phyloP scores from a whole-genome alignment of 345 rosid genomes.

The Iberis pinnata region DNA sequence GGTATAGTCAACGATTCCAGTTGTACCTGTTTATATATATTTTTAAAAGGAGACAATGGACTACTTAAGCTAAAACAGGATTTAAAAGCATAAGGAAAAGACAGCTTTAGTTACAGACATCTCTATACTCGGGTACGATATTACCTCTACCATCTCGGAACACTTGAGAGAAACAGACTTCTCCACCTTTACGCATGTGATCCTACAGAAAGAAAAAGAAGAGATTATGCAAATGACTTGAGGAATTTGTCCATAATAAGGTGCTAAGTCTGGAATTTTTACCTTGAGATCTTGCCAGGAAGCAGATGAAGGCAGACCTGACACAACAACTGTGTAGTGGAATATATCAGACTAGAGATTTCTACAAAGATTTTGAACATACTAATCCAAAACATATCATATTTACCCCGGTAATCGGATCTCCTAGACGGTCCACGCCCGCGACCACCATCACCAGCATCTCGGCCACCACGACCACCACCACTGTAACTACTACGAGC shows the following conservation, averaged over 20 bases:
- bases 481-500: slow-evolving; percentile 65
- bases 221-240: neutral
- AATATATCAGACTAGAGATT: slow-evolving; percentile 5
- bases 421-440: slow-evolving; percentile 85
- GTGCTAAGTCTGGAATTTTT: neutral
- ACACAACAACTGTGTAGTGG: slow-evolving; percentile 49
- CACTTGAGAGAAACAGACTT: slow-evolving; percentile 97
- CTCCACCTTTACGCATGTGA: slow-evolving; percentile 99
- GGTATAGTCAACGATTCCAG: slow-evolving; percentile 89
- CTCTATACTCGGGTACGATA: slow-evolving; percentile 1
- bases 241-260: neutral
- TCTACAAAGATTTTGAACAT: neutral
- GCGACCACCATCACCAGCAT: slow-evolving; percentile 37
- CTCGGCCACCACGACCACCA: slow-evolving; percentile 38
- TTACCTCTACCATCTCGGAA: slow-evolving; percentile 86
- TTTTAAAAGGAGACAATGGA: neutral
- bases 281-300: slow-evolving; percentile 99
- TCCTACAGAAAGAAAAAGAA: slow-evolving; percentile 42
- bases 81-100: neutral
- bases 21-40: slow-evolving; percentile 49
- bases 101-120: too few relatives aligned
- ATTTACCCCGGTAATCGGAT: slow-evolving; percentile 80
- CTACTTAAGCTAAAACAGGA: neutral
- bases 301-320: slow-evolving; percentile 93
- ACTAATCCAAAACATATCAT: slow-evolving; percentile 2